Conservation (phyloP, 345 rosid species). For the Eucalyptus sp. region DNA sequence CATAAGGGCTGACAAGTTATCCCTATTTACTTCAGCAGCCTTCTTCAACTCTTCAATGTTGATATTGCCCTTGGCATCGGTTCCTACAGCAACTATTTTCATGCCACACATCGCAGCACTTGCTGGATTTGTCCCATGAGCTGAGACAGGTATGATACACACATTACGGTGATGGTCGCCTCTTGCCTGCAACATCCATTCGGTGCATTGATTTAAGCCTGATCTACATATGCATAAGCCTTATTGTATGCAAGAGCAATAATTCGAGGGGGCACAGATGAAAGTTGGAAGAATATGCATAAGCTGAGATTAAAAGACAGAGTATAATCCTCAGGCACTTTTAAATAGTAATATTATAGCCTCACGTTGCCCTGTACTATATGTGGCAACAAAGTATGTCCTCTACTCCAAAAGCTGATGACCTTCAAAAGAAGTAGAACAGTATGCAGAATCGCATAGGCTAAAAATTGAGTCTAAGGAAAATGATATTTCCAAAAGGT, state of each 20-base stretch:
- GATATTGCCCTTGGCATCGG: slow-evolving; percentile 97
- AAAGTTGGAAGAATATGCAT: not conserved
- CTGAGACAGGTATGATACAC: slow-evolving; percentile 97
- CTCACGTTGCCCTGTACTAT: not conserved
- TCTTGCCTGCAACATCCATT: slow-evolving; percentile 49
- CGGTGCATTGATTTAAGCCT: not conserved
- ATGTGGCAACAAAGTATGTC: not conserved
- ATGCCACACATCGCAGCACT: slow-evolving; percentile 99
- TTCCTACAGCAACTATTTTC: slow-evolving; percentile 93
- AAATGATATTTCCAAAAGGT: not conserved
- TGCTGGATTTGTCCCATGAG: slow-evolving; percentile 99
- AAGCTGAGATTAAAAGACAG: not conserved
- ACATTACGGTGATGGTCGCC: slow-evolving; percentile 97
- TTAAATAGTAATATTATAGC: not conserved
- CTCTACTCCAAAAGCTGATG: not conserved
- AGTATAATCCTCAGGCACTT: not conserved
- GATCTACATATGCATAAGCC: not conserved
- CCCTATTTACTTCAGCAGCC: slow-evolving; percentile 89
- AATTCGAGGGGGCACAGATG: not conserved
- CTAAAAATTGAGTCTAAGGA: not conserved
- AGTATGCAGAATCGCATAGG: not conserved
- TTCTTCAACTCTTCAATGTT: slow-evolving; percentile 78
- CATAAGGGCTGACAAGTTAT: slow-evolving; percentile 88
- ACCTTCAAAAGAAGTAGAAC: not conserved
- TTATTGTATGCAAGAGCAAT: not conserved